Percentiles rank a stretch among this genome's conserved stretches.
These are phyloP conservation scores for Stentor coeruleus DNA, from an alignment of 73 alveolate genomes.

Conservation along the genomic window DNA sequence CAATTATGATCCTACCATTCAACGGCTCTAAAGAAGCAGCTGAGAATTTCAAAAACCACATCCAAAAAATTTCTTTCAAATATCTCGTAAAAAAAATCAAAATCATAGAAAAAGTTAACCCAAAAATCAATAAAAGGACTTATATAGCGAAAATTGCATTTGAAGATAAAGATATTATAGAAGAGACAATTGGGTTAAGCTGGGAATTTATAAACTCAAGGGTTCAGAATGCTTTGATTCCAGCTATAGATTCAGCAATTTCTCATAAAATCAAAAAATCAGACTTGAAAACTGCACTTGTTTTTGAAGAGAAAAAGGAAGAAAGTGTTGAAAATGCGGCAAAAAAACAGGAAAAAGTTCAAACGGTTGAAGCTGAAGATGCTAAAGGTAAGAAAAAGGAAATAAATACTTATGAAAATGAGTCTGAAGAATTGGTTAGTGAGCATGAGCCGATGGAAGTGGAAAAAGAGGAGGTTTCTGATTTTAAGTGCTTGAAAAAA, in stretches of 20 bases:
- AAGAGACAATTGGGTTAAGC: constrained; percentile 59
- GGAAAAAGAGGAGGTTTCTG: constrained; percentile 28
- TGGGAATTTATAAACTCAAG: constrained; percentile 48
- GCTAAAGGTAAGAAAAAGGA: constrained; percentile 46
- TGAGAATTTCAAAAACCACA: constrained; percentile 76
- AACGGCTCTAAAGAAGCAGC: constrained; percentile 55
- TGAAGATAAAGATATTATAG: constrained; percentile 68
- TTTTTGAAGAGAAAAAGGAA: constrained; percentile 42
- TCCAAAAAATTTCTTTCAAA: constrained; percentile 68
- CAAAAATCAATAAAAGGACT: constrained; percentile 49
- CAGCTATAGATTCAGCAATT: constrained; percentile 65
- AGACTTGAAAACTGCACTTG: constrained; percentile 60
- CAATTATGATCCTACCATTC: constrained; percentile 86
- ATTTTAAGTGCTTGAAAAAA: constrained; percentile 13
- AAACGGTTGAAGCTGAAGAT: too few relatives aligned
- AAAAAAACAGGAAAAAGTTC: constrained; percentile 52
- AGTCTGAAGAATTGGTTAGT: constrained; percentile 34
- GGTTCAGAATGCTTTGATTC: constrained; percentile 63
- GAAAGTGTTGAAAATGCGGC: constrained; percentile 17
- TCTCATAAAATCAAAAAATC: constrained; percentile 58
- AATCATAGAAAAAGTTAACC: constrained; percentile 66
- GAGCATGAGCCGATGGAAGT: constrained; percentile 4
- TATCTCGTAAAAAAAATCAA: constrained; percentile 81
- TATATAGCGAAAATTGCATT: constrained; percentile 72
- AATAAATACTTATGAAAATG: constrained; percentile 52